These are phyloP conservation scores for Pseudocercospora fijiensis DNA, from an alignment of 2,329 filamentous ascomycete species.

Conservation along the genomic window DNA sequence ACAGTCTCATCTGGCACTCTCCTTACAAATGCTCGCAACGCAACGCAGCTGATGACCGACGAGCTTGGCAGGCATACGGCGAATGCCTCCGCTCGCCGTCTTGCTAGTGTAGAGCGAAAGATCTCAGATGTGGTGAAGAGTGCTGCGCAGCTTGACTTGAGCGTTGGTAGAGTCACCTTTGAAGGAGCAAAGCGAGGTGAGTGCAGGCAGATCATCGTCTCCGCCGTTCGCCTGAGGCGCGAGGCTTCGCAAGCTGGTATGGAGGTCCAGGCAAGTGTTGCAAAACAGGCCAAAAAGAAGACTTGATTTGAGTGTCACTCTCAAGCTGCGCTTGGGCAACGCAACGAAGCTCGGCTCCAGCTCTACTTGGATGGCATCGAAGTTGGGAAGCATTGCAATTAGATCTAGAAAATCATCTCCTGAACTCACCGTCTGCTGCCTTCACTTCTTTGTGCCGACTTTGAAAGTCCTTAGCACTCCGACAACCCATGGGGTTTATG, in stretches of 20 bases:
- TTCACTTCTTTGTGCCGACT: background rate
- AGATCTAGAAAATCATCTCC: too few species aligned
- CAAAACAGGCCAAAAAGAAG: background rate
- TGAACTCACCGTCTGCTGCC: too few species aligned
- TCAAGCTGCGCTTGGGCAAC: background rate
- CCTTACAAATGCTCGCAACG: background rate
- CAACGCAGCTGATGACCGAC: background rate
- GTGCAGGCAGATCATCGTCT: background rate
- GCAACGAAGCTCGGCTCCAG: background rate
- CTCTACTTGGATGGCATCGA: too few species aligned
- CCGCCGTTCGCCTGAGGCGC: background rate
- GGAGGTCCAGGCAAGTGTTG: background rate
- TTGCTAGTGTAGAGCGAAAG: background rate
- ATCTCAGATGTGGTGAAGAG: background rate
- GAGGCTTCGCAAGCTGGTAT: background rate
- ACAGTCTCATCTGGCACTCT: background rate
- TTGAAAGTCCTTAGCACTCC: background rate
- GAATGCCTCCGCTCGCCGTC: background rate
- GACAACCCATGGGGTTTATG: background rate
- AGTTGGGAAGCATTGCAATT: too few species aligned
- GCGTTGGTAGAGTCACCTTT: background rate
- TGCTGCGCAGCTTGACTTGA: background rate
- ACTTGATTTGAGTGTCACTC: background rate
- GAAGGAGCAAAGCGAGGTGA: background rate
- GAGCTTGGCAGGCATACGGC: background rate